These are phyloP conservation scores for Sclerotinia nivalis DNA, from an alignment of 2,329 filamentous ascomycete genomes.

Conservation along the genomic window DNA sequence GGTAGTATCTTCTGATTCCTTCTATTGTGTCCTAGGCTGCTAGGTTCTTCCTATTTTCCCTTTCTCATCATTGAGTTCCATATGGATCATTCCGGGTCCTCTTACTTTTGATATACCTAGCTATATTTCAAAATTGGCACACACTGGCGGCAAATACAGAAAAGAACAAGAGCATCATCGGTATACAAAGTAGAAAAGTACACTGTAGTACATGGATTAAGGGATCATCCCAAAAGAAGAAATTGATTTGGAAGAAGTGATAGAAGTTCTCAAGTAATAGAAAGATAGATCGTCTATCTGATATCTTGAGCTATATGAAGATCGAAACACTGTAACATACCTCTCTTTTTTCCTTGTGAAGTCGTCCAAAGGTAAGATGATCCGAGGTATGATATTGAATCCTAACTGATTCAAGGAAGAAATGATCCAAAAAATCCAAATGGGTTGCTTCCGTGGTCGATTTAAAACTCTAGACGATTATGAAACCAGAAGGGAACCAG, in stretches of 20 bases:
- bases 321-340: constrained; percentile 9
- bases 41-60: constrained; percentile 12
- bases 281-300: constrained; percentile 10
- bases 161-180: neutral
- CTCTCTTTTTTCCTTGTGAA: constrained; percentile 2
- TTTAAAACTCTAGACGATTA: constrained; percentile 4
- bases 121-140: neutral
- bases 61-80: neutral
- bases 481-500: neutral
- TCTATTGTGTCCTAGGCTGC: constrained; percentile 10
- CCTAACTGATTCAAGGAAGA: neutral
- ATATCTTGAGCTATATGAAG: constrained; percentile 9
- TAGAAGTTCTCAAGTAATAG: constrained; percentile 5
- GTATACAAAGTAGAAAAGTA: neutral
- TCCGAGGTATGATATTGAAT: constrained; percentile 5
- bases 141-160: constrained; percentile 11
- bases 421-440: constrained; percentile 2
- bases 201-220: constrained; percentile 6
- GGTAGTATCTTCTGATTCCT: neutral
- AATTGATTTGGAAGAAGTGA: neutral
- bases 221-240: neutral
- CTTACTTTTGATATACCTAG: neutral
- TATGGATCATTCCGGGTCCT: constrained; percentile 10
- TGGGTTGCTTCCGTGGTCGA: neutral
- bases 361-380: neutral